Conservation (phyloP, 768 basidiomycete species). For the Pholiota molesta region DNA sequence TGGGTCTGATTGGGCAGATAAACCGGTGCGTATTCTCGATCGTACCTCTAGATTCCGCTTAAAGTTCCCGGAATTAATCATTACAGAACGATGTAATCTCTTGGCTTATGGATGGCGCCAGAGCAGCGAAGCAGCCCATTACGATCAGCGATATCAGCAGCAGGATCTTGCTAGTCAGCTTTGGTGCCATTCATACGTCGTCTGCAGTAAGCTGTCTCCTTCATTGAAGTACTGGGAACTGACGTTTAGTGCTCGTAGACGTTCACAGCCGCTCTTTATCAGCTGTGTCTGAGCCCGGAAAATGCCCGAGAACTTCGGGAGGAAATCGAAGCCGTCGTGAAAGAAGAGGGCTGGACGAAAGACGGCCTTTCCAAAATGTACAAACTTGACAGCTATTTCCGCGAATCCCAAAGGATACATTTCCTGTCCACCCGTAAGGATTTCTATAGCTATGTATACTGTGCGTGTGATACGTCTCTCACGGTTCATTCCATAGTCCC, state of each 20-base stretch:
- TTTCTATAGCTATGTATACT: background rate
- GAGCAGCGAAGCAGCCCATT: conserved; percentile 26
- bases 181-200: conserved; percentile 46
- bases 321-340: conserved; percentile 43
- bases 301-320: conserved; percentile 38
- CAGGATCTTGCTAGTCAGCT: conserved; percentile 42
- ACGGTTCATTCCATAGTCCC: conserved; percentile 13
- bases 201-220: conserved; percentile 36
- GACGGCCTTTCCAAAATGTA: conserved; percentile 39
- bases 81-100: conserved; percentile 52
- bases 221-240: background rate
- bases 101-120: conserved; percentile 48
- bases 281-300: conserved; percentile 39
- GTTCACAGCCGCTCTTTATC: conserved; percentile 37
- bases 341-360: conserved; percentile 40
- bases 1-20: conserved; percentile 31
- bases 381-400: conserved; percentile 48
- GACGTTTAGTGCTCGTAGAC: conserved; percentile 26
- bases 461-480: background rate
- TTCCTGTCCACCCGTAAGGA: conserved; percentile 10
- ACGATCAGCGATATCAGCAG: conserved; percentile 31
- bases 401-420: conserved; percentile 34
- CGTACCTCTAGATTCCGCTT: background rate
- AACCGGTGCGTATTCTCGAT: conserved; percentile 26
- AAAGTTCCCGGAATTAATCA: no score